A percentile compares a stretch with the other conserved stretches of the same genome.
These are phyloP conservation scores for Phytophthora sp. DNA, from an alignment of 352 stramenopile genomes.

Conservation along the genomic window DNA sequence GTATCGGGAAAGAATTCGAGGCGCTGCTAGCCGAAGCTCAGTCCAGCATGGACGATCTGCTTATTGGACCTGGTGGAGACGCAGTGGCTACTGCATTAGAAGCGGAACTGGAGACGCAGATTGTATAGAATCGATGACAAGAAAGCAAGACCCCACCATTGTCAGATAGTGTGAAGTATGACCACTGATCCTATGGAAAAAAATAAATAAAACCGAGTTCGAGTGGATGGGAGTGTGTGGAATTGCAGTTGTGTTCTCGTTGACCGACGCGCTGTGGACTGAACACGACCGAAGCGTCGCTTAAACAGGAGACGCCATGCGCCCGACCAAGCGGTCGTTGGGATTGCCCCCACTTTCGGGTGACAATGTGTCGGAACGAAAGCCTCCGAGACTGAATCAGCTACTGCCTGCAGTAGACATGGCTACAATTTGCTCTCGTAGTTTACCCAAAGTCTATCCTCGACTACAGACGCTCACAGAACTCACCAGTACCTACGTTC, in stretches of 20 bases:
- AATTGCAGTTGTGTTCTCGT: neutral
- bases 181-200: slow-evolving; percentile 22
- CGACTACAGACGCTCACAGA: slow-evolving; percentile 56
- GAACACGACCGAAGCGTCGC: slow-evolving; percentile 21
- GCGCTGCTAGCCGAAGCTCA: slow-evolving; percentile 70
- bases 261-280: no score
- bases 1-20: slow-evolving; percentile 75
- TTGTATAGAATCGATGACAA: slow-evolving; percentile 38
- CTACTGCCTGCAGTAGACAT: neutral
- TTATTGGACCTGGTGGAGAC: slow-evolving; percentile 33
- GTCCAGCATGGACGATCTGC: slow-evolving; percentile 69
- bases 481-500: slow-evolving; percentile 48
- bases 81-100: slow-evolving; percentile 17
- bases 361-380: slow-evolving; percentile 7
- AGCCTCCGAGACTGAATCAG: slow-evolving; percentile 8
- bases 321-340: slow-evolving; percentile 17
- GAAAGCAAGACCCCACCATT: slow-evolving; percentile 6
- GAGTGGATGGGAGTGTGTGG: neutral
- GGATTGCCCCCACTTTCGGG: slow-evolving; percentile 20
- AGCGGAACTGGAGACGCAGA: slow-evolving; percentile 36
- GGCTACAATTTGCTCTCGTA: slow-evolving; percentile 2
- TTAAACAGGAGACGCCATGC: slow-evolving; percentile 3
- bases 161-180: slow-evolving; percentile 36
- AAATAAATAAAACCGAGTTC: slow-evolving; percentile 37
- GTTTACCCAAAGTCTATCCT: slow-evolving; percentile 33